phyloP scores from a whole-genome alignment of 306 rosid species.

The Fragaria iinumae region DNA sequence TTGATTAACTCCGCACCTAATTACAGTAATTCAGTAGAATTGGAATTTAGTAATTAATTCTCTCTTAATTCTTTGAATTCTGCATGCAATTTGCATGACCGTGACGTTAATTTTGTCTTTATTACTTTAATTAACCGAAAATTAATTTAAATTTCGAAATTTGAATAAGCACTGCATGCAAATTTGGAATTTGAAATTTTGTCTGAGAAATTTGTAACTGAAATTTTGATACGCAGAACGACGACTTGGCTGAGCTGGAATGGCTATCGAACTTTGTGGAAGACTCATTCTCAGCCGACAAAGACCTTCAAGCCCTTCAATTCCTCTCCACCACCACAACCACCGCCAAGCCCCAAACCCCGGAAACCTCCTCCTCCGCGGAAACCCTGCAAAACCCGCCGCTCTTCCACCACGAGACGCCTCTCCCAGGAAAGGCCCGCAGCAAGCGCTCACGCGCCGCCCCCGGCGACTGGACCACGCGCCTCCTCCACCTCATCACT shows the following conservation, averaged over 20 bases:
- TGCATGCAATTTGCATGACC: constrained; percentile 19
- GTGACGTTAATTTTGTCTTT: constrained; percentile 8
- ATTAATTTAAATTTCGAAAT: not conserved
- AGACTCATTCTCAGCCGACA: constrained; percentile 80
- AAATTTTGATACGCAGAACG: constrained; percentile 47
- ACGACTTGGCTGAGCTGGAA: constrained; percentile 87
- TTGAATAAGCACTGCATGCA: not conserved
- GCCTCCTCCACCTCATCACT: constrained; percentile 63
- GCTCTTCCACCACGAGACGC: constrained; percentile 63
- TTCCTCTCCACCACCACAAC: constrained; percentile 41
- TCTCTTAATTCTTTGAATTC: not conserved
- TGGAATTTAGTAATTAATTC: not conserved
- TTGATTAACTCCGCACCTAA: not conserved
- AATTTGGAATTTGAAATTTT: not conserved
- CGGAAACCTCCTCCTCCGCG: constrained; percentile 82
- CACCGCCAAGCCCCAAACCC: constrained; percentile 49
- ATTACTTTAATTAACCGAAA: not conserved
- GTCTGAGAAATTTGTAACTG: not conserved
- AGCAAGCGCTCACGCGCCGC: constrained; percentile 97
- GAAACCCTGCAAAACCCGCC: constrained; percentile 60
- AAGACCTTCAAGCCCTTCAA: constrained; percentile 61
- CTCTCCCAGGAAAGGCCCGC: constrained; percentile 85
- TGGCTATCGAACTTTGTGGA: constrained; percentile 97
- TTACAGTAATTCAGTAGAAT: not conserved
- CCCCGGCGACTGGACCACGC: constrained; percentile 96